Base-by-base conservation (phyloP, 1,139 yeast species). In the Yamadazyma aaseri region DNA sequence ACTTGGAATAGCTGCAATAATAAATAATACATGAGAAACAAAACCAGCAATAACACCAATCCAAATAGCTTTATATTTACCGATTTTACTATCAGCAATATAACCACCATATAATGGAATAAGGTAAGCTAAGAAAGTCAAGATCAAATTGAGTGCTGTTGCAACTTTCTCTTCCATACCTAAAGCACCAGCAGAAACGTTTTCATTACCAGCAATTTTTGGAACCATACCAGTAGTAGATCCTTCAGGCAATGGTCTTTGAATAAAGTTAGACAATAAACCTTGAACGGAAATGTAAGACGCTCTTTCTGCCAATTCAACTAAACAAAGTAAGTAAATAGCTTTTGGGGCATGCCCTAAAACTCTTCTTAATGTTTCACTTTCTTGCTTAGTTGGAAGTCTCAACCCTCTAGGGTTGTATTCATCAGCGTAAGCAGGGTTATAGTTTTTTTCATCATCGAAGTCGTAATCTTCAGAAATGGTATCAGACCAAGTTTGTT, bases 231-330 rank as follows among this genome's bases (percentile, higher is more conserved):
- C 69, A 34, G 70, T 59, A 33, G 70, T 70, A 22, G 76, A 72
- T 30, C 75, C 74, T 18, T 50, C 56, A 3, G 82, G 82, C 32
- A 76, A 53, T 10, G 72, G 71, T 44, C 79, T 55, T 46, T 68
- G 72, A 33, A 71, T 53, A 46, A 68, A 69, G 42, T 71, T 71
- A 25, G 70, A 55, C 29, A 71, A 55, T 33, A 69, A 54, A 18
- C 68, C 71, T 11, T 58, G 48, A n/a, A 65, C 58, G 10, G 73
- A 66, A 41, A 65, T 71, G 40, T 68, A 71, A 2, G 75, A 68
- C 17, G 71, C 72, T 50, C 76, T 54, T 51, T 71, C 76, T 18
- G 73, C 68, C 34, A 71, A 58, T 41, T 71, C 76, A 23, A 66
- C 62, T 14, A 68, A 43, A 54, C 74, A 69, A 31, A 70, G 55